A percentile compares a stretch with the other conserved stretches of the same genome.
phyloP scores from a whole-genome alignment of 176 grass and related monocot genomes.

The Puya raimondii region DNA sequence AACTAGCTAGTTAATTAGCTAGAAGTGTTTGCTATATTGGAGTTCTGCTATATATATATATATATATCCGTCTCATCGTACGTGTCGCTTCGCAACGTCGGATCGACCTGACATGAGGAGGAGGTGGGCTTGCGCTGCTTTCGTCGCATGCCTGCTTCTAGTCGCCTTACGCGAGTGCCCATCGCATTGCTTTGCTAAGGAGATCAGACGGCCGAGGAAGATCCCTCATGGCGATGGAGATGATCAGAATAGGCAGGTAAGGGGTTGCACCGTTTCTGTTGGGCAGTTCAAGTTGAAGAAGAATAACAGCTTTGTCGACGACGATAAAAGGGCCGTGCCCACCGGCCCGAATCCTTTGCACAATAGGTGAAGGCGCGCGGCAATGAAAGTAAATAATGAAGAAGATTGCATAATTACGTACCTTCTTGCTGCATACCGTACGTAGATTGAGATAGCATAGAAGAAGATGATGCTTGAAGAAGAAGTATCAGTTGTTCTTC shows the following conservation, averaged over 20 bases:
- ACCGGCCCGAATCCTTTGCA: conserved; percentile 18
- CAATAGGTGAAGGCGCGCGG: conserved; percentile 12
- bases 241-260: not conserved
- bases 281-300: not conserved
- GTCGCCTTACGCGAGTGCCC: not conserved
- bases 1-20: too few relatives aligned
- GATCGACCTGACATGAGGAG: not conserved
- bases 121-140: not conserved
- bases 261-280: not conserved
- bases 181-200: not conserved
- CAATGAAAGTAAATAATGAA: not conserved
- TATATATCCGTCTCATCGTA: too few relatives aligned
- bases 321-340: conserved; percentile 8
- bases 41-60: too few relatives aligned
- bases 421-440: too few relatives aligned
- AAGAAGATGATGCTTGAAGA: too few relatives aligned
- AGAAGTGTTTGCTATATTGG: too few relatives aligned
- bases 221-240: not conserved
- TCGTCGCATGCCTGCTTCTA: conserved; percentile 7
- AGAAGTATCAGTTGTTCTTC: too few relatives aligned
- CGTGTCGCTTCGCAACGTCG: too few relatives aligned
- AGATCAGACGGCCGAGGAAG: not conserved
- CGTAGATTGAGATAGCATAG: too few relatives aligned
- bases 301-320: conserved; percentile 14
- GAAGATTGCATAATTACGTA: too few relatives aligned